Percentiles rank a stretch among this genome's conserved stretches.
These are phyloP conservation scores for Aureobasidium vineae DNA, from an alignment of 2,329 filamentous ascomycete species.

Conservation along the genomic window DNA sequence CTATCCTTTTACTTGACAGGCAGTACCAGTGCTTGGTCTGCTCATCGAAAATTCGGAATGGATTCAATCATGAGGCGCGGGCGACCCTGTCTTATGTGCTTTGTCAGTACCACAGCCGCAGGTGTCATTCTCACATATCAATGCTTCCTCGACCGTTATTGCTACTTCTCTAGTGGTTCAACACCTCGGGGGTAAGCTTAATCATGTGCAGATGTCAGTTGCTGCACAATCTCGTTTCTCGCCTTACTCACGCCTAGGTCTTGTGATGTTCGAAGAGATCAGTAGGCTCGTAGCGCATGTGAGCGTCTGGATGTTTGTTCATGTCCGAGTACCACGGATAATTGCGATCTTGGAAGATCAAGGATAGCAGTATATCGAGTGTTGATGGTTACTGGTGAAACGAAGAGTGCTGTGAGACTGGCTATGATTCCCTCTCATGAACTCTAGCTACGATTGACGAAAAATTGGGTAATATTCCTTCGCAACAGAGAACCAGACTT, in stretches of 20 bases:
- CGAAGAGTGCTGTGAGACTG: background rate
- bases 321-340: background rate
- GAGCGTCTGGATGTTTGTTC: background rate
- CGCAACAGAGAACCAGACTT: background rate
- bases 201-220: constrained; percentile 5
- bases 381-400: background rate
- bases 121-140: background rate
- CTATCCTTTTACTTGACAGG: no score
- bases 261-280: background rate
- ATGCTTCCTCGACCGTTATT: background rate
- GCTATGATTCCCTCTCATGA: background rate
- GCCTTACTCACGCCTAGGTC: background rate
- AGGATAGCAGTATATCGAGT: background rate
- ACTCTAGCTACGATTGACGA: background rate
- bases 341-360: no score
- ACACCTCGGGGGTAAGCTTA: background rate
- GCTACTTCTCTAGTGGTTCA: background rate
- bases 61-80: background rate
- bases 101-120: background rate
- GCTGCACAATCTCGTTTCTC: background rate
- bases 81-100: background rate
- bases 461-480: no score
- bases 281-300: background rate
- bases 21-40: background rate
- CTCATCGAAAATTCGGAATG: no score